Base-by-base conservation (phyloP, 108 stramenopile species). In the Discostella pseudostelligera region DNA sequence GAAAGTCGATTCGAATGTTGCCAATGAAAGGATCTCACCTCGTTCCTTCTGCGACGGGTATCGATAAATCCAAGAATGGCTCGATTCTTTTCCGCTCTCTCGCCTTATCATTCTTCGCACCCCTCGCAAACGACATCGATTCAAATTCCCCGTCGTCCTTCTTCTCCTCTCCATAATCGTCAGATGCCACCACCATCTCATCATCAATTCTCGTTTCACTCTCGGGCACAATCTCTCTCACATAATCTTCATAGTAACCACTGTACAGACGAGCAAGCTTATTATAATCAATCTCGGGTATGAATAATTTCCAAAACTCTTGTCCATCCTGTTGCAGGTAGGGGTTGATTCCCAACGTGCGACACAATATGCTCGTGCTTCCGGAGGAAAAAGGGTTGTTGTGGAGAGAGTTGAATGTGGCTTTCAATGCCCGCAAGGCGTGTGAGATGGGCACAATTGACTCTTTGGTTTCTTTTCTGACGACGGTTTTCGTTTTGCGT, bases 291-390 rank as follows among this genome's bases (percentile, higher is more conserved):
- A 93, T 19, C 22, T 87, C 84, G 4, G 92, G 92, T 32, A 93
- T 57, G 29, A 93, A 73, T 25, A 93, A 60, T 70, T 93, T 93
- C 92, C 92, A 93, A 82, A 93, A 93, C 51, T 93, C 92, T 74
- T 93, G 92, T 3, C 87, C 84, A 80, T 93, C 92, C 68, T 93
- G 92, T 65, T 93, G 92, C 28, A 86, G 73, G 42, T 56, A 81
- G 5, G 78, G 74, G 11, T 83, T 80, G 35, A 93, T 90, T 19
- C 92, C 92, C 14, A 93, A 64, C 8, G 78, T 68, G 7, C 62
- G 68, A 42, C 84, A 84, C 45, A 93, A 72, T 17, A 59, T 58
- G 55, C 54, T 32, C 76, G 81, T 54, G 68, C 53, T 67, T 51
- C 77, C 51, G 64, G 66, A 55, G 13, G 75, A 48, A 22, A 59